Percentiles rank a stretch among this genome's conserved stretches.
Evolutionary conservation across 2,329 filamentous ascomycete genomes (phyloP).

Genomic region (Claviceps pusilla): DNA sequence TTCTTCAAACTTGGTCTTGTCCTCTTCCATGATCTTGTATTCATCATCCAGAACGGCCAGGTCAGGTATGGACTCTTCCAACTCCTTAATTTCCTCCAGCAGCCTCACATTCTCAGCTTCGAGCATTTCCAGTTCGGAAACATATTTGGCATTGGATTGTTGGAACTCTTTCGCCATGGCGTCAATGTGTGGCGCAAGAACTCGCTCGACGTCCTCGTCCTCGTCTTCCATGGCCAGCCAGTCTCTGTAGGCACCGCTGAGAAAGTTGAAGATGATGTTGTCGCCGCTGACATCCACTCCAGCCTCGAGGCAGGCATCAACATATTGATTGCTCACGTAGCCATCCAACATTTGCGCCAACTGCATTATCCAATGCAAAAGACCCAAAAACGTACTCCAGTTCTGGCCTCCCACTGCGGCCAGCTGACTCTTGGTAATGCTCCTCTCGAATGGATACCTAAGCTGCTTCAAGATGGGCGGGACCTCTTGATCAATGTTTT

Average conservation of each 20-base stretch:
- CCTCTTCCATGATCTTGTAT: slow-evolving; percentile 87
- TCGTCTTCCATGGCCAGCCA: slow-evolving; percentile 91
- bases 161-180: slow-evolving; percentile 83
- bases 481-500: slow-evolving; percentile 89
- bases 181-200: slow-evolving; percentile 71
- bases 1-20: slow-evolving; percentile 86
- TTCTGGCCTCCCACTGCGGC: slow-evolving; percentile 91
- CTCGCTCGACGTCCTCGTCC: slow-evolving; percentile 66
- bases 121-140: slow-evolving; percentile 67
- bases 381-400: slow-evolving; percentile 84
- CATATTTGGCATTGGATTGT: slow-evolving; percentile 66
- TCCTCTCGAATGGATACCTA: slow-evolving; percentile 86
- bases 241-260: slow-evolving; percentile 79
- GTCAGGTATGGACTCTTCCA: slow-evolving; percentile 75
- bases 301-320: slow-evolving; percentile 75
- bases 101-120: slow-evolving; percentile 75
- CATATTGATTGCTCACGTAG: slow-evolving; percentile 64
- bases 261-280: slow-evolving; percentile 84
- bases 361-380: slow-evolving; percentile 99
- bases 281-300: slow-evolving; percentile 81
- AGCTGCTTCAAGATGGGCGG: slow-evolving; percentile 84
- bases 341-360: slow-evolving; percentile 84
- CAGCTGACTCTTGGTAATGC: slow-evolving; percentile 92
- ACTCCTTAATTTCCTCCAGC: slow-evolving; percentile 71
- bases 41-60: slow-evolving; percentile 73